Conservation (phyloP, 106 monocot genomes). For the Triglochin maritima region DNA sequence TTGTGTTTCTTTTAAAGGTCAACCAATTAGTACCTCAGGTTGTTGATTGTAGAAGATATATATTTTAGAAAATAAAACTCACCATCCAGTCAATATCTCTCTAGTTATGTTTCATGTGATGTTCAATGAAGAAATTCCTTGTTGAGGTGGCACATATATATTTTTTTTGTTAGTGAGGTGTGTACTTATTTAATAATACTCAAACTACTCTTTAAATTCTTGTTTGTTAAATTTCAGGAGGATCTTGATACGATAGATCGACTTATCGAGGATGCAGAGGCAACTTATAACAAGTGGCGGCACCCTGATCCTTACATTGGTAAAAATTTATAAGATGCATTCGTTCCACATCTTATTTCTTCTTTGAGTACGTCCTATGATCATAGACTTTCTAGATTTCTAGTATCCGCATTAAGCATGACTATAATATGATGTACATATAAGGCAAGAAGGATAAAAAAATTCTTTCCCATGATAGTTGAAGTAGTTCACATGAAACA, state of each 20-base stretch:
- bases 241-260: constrained; percentile 83
- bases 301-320: constrained; percentile 99
- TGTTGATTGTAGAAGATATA: too few species aligned
- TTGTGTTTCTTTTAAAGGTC: too few species aligned
- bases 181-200: not conserved
- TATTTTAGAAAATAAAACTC: too few species aligned
- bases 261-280: constrained; percentile 62
- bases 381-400: not conserved
- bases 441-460: too few species aligned
- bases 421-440: too few species aligned
- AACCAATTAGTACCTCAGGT: too few species aligned
- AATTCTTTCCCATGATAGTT: too few species aligned
- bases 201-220: not conserved
- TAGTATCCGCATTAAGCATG: too few species aligned
- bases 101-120: too few species aligned
- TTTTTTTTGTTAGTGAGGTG: not conserved
- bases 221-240: constrained; percentile 40
- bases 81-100: too few species aligned
- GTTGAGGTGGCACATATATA: not conserved
- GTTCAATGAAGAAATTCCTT: too few species aligned
- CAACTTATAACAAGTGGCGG: constrained; percentile 41
- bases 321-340: constrained; percentile 16
- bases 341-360: not conserved
- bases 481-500: too few species aligned
- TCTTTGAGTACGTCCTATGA: not conserved